Base-by-base conservation (phyloP, 2,329 filamentous ascomycete species). In the Talaromyces sp. region DNA sequence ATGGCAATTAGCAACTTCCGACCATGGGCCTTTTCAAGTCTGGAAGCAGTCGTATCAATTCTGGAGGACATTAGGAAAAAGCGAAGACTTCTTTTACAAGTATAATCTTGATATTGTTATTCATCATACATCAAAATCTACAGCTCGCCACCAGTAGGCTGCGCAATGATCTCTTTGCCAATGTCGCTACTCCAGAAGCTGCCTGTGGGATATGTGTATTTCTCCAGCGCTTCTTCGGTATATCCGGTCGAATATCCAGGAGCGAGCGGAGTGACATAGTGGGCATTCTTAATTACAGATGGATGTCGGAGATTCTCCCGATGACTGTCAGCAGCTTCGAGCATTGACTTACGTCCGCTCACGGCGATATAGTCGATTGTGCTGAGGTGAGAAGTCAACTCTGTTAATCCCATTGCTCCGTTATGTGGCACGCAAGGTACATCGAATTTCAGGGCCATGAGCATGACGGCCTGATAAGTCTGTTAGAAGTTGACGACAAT, bases 311-410 rank as follows among this genome's bases (percentile, higher is more conserved):
- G 63, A 34, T 72, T 73, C 66, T 74, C 72, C 11, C 71, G 67
- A 67, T 72, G 70, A 79, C 96, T 91, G 76, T 97, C 93, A 25
- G 97, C 92, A 78, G 93, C 96, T 82, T 97, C 93, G 64, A 97
- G 82, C 58, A 97, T 87, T 22, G 88, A 91, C 74, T 88, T 85
- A 83, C 92, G 91, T 17, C 91, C 93, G 66, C 85, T 90, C 1
- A 97, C 91, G 49, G 89, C 90, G 5, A 97, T 91, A 72, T 97
- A 97, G 79, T 97, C 93, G 70, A 97, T 95, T 15, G 92, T 96
- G 78, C 88, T 91, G 67, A 97, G 80, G 79, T 97, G 93, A 82
- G 96, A 92, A 0, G 93, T 97, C 81, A 96, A 96, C 79, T 97
- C 93, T 43, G 93, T 92, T 68, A 97, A 83, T 5, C 93, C 93